Conservation (phyloP, 305 asterid genomes). For the Rubia occidens region DNA sequence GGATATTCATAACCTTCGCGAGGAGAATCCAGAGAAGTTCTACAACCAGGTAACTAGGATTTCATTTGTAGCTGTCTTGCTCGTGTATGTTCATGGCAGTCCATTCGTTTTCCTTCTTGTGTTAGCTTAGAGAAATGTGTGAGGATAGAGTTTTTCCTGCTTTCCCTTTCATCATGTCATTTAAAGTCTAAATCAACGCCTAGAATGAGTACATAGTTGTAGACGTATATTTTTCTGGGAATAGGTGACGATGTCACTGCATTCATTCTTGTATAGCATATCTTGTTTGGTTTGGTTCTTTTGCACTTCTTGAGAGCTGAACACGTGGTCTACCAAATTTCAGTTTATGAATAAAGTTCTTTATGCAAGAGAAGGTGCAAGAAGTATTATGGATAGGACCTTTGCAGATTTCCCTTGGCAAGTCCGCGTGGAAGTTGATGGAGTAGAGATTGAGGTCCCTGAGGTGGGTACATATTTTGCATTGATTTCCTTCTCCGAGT, state of each 20-base stretch:
- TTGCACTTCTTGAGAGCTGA: slow-evolving; percentile 17
- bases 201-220: neutral
- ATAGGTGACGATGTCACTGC: neutral
- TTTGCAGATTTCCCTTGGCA: slow-evolving; percentile 89
- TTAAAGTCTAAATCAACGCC: neutral
- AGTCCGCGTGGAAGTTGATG: slow-evolving; percentile 91
- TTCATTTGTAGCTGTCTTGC: neutral
- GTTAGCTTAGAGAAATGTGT: neutral
- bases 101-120: neutral
- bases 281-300: neutral
- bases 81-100: neutral
- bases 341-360: slow-evolving; percentile 99
- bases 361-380: slow-evolving; percentile 97
- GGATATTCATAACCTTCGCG: slow-evolving; percentile 91
- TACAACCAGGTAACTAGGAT: slow-evolving; percentile 65
- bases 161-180: too few relatives aligned
- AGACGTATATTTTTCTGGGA: neutral
- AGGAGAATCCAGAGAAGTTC: slow-evolving; percentile 98
- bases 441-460: slow-evolving; percentile 83
- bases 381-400: slow-evolving; percentile 83
- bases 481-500: neutral
- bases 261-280: neutral
- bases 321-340: slow-evolving; percentile 21
- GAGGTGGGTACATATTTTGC: slow-evolving; percentile 46
- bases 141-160: neutral